Evolutionary conservation across 169 alveolate species (phyloP), one percentile per base, ranked within the genome.

Genomic region (Amoebophrya sp.): DNA sequence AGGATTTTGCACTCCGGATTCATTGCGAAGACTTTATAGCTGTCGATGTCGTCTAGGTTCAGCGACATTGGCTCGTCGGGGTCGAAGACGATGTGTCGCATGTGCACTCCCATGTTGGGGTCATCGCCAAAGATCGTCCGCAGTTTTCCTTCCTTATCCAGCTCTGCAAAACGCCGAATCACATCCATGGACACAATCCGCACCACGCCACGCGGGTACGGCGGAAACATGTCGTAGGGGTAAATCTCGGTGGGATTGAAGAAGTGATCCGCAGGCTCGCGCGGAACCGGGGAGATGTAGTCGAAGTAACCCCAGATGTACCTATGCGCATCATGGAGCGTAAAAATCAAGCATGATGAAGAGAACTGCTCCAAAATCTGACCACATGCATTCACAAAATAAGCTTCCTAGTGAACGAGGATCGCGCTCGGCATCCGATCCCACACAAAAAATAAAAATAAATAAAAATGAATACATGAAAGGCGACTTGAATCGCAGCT

Each of bases 291-390:
- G 15, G 90, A 88, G 5, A 88, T 88, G 48, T 88, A 88, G 58
- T 88, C 90, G 58, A 88, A 39, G 50, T 39, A 88, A 58, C 90
- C 90, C 90, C 90, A 88, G 48, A 88, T 40, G 58, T 88, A 88
- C 90, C 69, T 34, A 39, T 39, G n/a, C n/a, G n/a, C n/a, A n/a
- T n/a, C n/a, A n/a, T n/a, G n/a, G n/a, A n/a, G n/a, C n/a, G n/a
- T n/a, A n/a, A n/a, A n/a, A n/a, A n/a, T n/a, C n/a, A n/a, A n/a
- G n/a, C n/a, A n/a, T n/a, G n/a, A n/a, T n/a, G n/a, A n/a, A n/a
- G n/a, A n/a, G n/a, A n/a, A n/a, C n/a, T n/a, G n/a, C n/a, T n/a
- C n/a, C n/a, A n/a, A n/a, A n/a, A n/a, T n/a, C n/a, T n/a, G n/a
- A n/a, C n/a, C n/a, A n/a, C n/a, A n/a, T n/a, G n/a, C n/a, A n/a